Conservation (phyloP, 2,329 filamentous ascomycete genomes). For the Magnaporthiopsis incrustans region DNA sequence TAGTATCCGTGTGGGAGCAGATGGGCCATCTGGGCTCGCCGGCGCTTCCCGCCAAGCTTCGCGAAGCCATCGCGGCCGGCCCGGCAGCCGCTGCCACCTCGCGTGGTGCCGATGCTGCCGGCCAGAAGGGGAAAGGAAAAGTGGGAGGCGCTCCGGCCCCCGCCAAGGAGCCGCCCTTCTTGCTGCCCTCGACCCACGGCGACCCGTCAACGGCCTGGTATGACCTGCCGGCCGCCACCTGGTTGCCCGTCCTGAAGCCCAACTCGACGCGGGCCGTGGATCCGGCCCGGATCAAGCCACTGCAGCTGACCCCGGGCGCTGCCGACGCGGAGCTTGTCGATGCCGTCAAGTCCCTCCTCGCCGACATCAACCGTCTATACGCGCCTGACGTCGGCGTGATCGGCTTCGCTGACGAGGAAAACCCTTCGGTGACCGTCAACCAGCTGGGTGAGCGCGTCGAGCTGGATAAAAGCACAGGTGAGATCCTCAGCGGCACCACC, state of each 20-base stretch:
- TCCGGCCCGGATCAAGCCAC: conserved; percentile 59
- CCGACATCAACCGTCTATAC: conserved; percentile 63
- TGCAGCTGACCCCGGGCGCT: conserved; percentile 61
- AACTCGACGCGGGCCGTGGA: conserved; percentile 70
- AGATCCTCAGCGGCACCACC: conserved; percentile 58
- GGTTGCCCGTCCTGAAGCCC: conserved; percentile 70
- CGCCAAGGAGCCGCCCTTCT: conserved; percentile 48
- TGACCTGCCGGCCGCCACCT: conserved; percentile 73
- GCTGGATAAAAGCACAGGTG: conserved; percentile 57
- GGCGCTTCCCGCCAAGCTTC: conserved; percentile 49
- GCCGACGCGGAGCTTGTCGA: conserved; percentile 57
- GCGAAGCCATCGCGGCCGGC: conserved; percentile 40
- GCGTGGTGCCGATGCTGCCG: background rate
- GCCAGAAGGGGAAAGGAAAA: conserved; percentile 7
- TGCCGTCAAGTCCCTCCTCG: conserved; percentile 63
- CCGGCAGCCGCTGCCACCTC: conserved; percentile 8
- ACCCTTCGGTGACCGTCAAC: conserved; percentile 58
- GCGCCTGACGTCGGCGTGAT: conserved; percentile 36
- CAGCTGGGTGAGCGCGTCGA: conserved; percentile 64
- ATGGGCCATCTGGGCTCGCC: conserved; percentile 49
- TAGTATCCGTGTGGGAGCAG: conserved; percentile 65
- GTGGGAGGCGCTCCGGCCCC: conserved; percentile 9
- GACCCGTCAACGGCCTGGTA: conserved; percentile 67
- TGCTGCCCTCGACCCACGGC: conserved; percentile 70
- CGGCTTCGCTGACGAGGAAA: conserved; percentile 29